Base-by-base conservation (phyloP, 345 rosid species). In the Eucalyptus brandiana region DNA sequence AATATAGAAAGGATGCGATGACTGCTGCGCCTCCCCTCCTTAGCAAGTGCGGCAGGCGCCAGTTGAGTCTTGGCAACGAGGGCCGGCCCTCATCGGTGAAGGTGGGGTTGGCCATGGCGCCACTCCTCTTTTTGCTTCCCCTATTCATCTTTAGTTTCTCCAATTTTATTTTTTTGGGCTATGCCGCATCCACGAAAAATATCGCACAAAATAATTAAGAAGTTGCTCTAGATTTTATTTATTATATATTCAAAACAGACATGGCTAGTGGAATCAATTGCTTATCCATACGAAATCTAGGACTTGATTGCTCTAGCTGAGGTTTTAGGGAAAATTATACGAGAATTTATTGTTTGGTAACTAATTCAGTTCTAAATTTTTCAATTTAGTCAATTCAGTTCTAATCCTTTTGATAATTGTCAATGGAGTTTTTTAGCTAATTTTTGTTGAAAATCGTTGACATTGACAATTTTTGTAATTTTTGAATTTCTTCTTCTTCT, bases 311-410 rank as follows among this genome's bases (percentile, higher is more conserved):
- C 76, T 14, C 21, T n/a, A 65, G 21, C 21, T n/a, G 3, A 65
- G 21, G 5, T 65, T 65, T 65, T n/a, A n/a, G 40, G 11, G 11
- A 65, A n/a, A n/a, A 65, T n/a, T n/a, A 65, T n/a, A 4, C 0
- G 1, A n/a, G 9, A 65, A n/a, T 6, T 65, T 65, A n/a, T 65
- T 65, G 6, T 65, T 30, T 15, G 3, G 21, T 8, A n/a, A 1
- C 5, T 15, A 65, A n/a, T n/a, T 65, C 4, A n/a, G 1, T n/a
- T 7, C 0, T 16, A 65, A 65, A 65, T 0, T 15, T 65, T n/a
- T n/a, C 0, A 15, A 62, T 62, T 13, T 62, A 28, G 1, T 12
- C 5, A 30, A 62, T n/a, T n/a, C 2, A n/a, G 10, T n/a, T 3
- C 0, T n/a, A n/a, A 7, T 30, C 3, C 3, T 65, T 15, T 65